phyloP scores from a whole-genome alignment of 306 rosid species.

The Geum urbanum region DNA sequence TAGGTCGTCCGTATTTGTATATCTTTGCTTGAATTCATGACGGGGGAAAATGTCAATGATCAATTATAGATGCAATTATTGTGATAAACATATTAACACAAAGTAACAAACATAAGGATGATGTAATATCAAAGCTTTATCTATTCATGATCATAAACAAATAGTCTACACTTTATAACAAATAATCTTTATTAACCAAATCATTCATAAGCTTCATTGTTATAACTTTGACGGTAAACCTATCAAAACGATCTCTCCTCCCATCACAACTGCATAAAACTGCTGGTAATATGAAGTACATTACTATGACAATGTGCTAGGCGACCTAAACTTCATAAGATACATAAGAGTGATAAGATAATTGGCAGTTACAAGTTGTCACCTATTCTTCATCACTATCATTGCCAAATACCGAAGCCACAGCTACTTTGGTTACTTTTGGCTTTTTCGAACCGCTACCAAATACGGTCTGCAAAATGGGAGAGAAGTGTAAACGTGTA shows the following conservation, averaged over 20 bases:
- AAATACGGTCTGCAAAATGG: conserved; percentile 37
- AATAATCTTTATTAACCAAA: background rate
- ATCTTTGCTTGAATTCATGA: background rate
- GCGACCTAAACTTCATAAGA: conserved; percentile 5
- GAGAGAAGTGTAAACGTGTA: conserved; percentile 1
- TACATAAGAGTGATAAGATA: conserved; percentile 8
- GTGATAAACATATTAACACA: background rate
- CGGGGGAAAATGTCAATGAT: background rate
- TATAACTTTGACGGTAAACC: background rate
- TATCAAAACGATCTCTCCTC: background rate
- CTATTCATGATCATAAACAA: background rate
- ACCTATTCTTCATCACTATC: conserved; percentile 67
- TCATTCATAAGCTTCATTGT: background rate
- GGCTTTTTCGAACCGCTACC: conserved; percentile 56
- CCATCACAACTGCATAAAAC: background rate
- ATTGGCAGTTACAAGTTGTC: conserved; percentile 15
- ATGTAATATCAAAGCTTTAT: background rate
- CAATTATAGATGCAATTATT: background rate
- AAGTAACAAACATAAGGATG: background rate
- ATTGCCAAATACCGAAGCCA: conserved; percentile 59
- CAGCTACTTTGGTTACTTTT: conserved; percentile 36
- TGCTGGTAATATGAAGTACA: background rate
- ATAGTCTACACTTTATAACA: background rate
- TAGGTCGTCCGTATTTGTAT: conserved; percentile 3
- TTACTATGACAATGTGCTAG: background rate